Evolutionary conservation across 768 basidiomycete species (phyloP).

Genomic region (Tulasnella sp.): DNA sequence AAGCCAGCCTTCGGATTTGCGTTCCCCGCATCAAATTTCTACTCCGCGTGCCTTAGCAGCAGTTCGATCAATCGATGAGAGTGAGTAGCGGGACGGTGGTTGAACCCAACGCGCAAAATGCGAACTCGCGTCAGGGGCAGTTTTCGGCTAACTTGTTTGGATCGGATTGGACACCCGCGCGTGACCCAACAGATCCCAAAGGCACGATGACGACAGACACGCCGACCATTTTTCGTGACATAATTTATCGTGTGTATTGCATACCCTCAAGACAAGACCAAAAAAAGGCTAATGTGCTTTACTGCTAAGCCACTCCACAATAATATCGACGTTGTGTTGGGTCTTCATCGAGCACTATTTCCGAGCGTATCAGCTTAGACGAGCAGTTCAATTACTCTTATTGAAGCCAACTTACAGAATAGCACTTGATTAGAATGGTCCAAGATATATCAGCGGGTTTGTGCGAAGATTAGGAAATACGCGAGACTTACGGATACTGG

Average conservation of each 20-base stretch:
- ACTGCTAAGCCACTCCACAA: slow-evolving; percentile 80
- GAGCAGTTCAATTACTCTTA: neutral
- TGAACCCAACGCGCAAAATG: neutral
- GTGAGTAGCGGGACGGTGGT: neutral
- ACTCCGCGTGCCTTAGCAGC: neutral
- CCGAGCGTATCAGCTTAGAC: slow-evolving; percentile 9
- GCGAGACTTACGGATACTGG: slow-evolving; percentile 72
- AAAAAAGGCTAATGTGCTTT: slow-evolving; percentile 51
- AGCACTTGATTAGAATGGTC: slow-evolving; percentile 51
- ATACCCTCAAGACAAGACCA: neutral
- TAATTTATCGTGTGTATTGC: neutral
- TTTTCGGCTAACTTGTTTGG: neutral
- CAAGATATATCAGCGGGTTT: neutral
- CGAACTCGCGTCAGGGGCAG: neutral
- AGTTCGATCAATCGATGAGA: neutral
- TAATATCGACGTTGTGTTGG: slow-evolving; percentile 89
- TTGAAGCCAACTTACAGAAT: slow-evolving; percentile 54
- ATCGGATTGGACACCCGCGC: neutral
- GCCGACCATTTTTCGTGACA: neutral
- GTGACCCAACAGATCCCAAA: neutral
- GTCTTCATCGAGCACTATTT: slow-evolving; percentile 92
- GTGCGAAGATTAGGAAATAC: neutral
- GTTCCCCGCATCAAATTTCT: neutral
- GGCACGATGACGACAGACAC: neutral
- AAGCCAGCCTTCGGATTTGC: neutral